Percentiles rank a stretch among this genome's conserved stretches.
Evolutionary conservation across 257 asterid genomes (phyloP).

Genomic region (Paulownia fortunei): DNA sequence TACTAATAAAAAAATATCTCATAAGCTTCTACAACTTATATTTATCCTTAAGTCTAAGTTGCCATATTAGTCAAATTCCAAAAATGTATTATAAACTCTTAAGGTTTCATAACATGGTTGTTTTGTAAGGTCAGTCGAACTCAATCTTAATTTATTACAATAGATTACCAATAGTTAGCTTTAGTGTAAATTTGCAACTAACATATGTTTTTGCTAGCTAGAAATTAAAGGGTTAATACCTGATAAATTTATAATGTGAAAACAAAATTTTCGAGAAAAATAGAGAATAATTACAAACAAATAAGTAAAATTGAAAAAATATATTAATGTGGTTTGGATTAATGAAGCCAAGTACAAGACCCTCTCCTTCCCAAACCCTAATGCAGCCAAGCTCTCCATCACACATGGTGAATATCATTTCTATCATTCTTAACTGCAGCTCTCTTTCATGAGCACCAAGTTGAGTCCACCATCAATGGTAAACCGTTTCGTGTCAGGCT

Average conservation of each 20-base stretch:
- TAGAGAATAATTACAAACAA: not conserved
- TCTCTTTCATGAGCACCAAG: not conserved
- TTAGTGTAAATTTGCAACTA: not conserved
- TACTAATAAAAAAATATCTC: too few species aligned
- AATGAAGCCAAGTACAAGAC: not conserved
- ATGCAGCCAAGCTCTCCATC: not conserved
- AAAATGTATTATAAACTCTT: not conserved
- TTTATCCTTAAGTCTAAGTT: too few species aligned
- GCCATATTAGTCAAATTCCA: too few species aligned
- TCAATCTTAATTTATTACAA: not conserved
- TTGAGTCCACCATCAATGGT: too few species aligned
- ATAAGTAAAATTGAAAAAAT: not conserved
- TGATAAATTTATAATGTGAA: too few species aligned
- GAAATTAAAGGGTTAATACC: too few species aligned
- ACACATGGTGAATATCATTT: not conserved
- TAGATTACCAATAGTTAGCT: not conserved
- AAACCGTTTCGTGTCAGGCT: too few species aligned
- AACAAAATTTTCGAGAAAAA: too few species aligned
- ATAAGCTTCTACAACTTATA: too few species aligned
- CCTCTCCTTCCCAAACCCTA: conserved; percentile 1
- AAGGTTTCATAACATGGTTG: too few species aligned
- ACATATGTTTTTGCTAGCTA: too few species aligned
- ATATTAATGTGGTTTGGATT: not conserved
- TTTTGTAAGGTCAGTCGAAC: too few species aligned
- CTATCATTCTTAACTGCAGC: not conserved